Conservation (phyloP, 805 yeast genomes). For the Hanseniaspora valbyensis region DNA sequence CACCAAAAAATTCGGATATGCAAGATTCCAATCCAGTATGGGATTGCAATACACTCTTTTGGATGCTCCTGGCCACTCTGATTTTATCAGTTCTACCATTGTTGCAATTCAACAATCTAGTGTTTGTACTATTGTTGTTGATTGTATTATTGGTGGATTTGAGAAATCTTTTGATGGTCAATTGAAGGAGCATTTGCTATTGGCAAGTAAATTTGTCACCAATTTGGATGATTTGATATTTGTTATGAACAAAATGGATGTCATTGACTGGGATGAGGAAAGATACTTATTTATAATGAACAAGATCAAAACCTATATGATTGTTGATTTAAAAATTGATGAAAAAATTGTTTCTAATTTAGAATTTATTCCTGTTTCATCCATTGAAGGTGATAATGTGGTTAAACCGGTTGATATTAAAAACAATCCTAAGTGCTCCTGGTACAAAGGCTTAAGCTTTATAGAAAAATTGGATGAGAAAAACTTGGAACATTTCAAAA, state of each 20-base stretch:
- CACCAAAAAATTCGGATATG: conserved; percentile 96
- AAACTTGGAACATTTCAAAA: conserved; percentile 37
- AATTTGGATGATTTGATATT: conserved; percentile 70
- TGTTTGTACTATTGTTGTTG: conserved; percentile 88
- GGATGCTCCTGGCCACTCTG: conserved; percentile 99
- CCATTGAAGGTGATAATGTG: conserved; percentile 89
- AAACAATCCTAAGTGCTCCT: conserved; percentile 63
- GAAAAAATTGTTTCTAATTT: conserved; percentile 65
- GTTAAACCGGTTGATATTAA: conserved; percentile 21
- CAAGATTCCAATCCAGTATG: conserved; percentile 87
- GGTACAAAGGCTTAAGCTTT: conserved; percentile 85
- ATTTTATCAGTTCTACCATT: conserved; percentile 96
- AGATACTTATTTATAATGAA: conserved; percentile 83
- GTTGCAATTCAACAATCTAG: conserved; percentile 99
- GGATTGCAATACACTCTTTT: conserved; percentile 82
- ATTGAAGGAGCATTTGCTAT: conserved; percentile 90
- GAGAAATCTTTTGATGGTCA: conserved; percentile 99
- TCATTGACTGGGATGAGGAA: conserved; percentile 84
- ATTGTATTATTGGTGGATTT: conserved; percentile 96
- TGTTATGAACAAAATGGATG: conserved; percentile 95
- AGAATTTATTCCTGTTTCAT: conserved; percentile 85
- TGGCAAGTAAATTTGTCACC: conserved; percentile 39
- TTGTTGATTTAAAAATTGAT: conserved; percentile 39
- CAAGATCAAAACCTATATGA: conserved; percentile 62
- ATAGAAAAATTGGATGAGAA: conserved; percentile 63